Base-by-base conservation (phyloP, 169 alveolate genomes). In the Plasmodium falciparum region DNA sequence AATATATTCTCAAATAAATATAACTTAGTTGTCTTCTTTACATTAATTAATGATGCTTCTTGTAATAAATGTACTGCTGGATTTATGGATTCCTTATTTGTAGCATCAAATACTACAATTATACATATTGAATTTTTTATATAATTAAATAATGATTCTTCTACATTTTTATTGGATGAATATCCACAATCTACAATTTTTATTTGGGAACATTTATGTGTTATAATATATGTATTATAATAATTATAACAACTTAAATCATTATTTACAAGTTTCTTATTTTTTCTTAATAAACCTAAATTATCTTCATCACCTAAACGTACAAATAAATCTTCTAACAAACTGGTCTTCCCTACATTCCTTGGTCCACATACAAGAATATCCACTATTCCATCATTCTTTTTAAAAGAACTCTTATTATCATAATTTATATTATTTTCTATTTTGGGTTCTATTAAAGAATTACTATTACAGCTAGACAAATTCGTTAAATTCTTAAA, bases 291-390 rank as follows among this genome's bases (percentile, higher is more conserved):
- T 17, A 70, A 15, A 26, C 59, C 71, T 7, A 83, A 59, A 54
- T 83, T 83, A 11, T 43, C 45, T 70, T 83, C 91, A n/a, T 83
- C 91, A 22, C 91, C 91, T 2, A 83, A 43, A 2, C 91, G 59
- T 2, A 83, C 91, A 26, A 83, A 83, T n/a, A 83, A 66, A 58
- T 83, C 91, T 54, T 83, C 91, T 20, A 83, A 0, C 17, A 83
- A 50, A 29, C 91, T 83, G 6, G 92, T 91, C 58, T 91, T 91
- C 7, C 94, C 94, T 15, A 91, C 94, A 1, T 33, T 56, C 50
- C 74, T 70, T 1, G 94, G 92, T 2, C 94, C 94, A 22, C 91
- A 74, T 52, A 91, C 69, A 50, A 91, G 73, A 13, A 91, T 47
- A 49, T 91, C 94, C 7, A 85, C 83, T n/a, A 22, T 47, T 15